Conservation (phyloP, 495 filamentous ascomycete genomes). For the Tuber brumale region DNA sequence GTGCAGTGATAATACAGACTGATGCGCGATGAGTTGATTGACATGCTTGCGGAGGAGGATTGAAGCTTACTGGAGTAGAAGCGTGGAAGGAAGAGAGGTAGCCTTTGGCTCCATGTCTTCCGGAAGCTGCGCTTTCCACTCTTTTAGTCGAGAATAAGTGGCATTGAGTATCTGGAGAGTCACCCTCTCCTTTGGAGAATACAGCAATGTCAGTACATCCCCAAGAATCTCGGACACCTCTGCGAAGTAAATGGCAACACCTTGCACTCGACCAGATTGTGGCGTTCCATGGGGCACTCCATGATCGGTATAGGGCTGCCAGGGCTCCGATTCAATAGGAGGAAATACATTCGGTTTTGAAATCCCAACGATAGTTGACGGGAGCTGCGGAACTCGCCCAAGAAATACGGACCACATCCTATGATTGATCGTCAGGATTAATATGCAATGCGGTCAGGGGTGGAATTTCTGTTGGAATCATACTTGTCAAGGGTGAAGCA, state of each 20-base stretch:
- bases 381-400: conserved; percentile 58
- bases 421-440: conserved; percentile 10
- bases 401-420: conserved; percentile 61
- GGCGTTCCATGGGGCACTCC: conserved; percentile 8
- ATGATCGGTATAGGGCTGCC: conserved; percentile 24
- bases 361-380: conserved; percentile 40
- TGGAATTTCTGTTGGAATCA: conserved; percentile 27
- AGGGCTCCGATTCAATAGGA: conserved; percentile 29
- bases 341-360: conserved; percentile 29
- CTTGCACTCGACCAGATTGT: conserved; percentile 28
- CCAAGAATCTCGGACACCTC: conserved; percentile 63
- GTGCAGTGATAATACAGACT: conserved; percentile 64
- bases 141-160: conserved; percentile 55
- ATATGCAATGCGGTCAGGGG: not conserved
- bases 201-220: conserved; percentile 57
- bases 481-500: conserved; percentile 66
- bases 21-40: conserved; percentile 18
- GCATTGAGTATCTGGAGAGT: conserved; percentile 53
- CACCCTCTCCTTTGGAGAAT: conserved; percentile 55
- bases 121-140: conserved; percentile 59
- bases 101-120: conserved; percentile 52
- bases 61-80: conserved; percentile 58
- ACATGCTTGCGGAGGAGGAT: conserved; percentile 13
- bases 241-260: conserved; percentile 47
- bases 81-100: conserved; percentile 55